Conservation (phyloP, 305 asterid species). For the Solanum hybrid region DNA sequence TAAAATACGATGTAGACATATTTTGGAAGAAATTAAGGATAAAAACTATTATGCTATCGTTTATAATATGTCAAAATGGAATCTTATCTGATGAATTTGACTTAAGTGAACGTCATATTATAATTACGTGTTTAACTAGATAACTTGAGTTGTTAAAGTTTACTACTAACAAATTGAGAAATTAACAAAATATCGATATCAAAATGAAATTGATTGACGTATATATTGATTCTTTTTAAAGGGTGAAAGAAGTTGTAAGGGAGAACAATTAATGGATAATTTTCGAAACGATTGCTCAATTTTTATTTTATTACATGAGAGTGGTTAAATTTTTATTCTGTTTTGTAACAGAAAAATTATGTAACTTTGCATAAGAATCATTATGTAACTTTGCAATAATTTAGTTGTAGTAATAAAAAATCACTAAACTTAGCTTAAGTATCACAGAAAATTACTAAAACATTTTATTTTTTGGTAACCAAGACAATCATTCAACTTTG, state of each 20-base stretch:
- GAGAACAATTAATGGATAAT: not conserved
- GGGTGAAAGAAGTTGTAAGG: not conserved
- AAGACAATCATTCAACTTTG: not conserved
- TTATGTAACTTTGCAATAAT: no score
- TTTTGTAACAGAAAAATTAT: no score
- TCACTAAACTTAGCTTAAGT: not conserved
- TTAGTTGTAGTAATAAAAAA: not conserved
- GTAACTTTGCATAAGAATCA: not conserved
- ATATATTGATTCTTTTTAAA: not conserved
- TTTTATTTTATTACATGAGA: not conserved
- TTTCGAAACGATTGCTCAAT: not conserved
- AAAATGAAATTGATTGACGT: not conserved
- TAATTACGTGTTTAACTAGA: not conserved
- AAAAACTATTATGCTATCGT: not conserved
- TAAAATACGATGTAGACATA: not conserved
- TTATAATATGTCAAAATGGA: not conserved
- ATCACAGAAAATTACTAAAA: not conserved
- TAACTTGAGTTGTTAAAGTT: not conserved
- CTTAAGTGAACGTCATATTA: not conserved
- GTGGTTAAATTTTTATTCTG: not conserved
- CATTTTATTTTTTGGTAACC: not conserved
- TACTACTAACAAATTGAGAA: not conserved
- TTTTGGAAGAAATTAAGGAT: not conserved
- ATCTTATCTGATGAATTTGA: not conserved
- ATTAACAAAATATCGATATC: not conserved